phyloP scores from a whole-genome alignment of 169 alveolate species.

The Eimeria falciformis region DNA sequence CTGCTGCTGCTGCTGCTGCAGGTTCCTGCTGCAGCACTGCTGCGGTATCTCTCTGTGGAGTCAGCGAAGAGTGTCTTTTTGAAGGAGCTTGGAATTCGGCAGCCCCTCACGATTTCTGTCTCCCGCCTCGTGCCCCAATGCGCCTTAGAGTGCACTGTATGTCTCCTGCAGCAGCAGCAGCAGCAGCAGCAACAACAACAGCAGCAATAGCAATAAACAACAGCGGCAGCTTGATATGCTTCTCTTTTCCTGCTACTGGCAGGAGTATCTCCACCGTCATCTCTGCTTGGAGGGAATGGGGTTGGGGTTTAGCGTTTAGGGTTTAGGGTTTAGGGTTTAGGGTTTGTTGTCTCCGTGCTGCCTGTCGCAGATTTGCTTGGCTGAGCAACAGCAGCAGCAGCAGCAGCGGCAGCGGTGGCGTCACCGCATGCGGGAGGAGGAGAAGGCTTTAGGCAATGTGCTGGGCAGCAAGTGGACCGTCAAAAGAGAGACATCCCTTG shows the following conservation, averaged over 20 bases:
- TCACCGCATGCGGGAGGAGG: constrained; percentile 62
- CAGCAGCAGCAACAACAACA: constrained; percentile 12
- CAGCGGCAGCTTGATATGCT: not conserved
- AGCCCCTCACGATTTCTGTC: constrained; percentile 33
- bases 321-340: not conserved
- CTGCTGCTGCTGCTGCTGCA: constrained; percentile 9
- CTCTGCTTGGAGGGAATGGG: not conserved
- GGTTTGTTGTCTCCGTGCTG: not conserved
- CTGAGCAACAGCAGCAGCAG: constrained; percentile 72
- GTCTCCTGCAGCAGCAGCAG: constrained; percentile 17
- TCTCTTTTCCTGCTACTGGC: too few species aligned
- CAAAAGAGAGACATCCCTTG: constrained; percentile 55
- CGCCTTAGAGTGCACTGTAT: constrained; percentile 53
- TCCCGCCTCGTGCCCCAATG: constrained; percentile 58
- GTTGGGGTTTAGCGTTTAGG: not conserved
- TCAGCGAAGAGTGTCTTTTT: constrained; percentile 36
- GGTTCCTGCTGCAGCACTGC: constrained; percentile 72
- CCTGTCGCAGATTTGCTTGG: constrained; percentile 45
- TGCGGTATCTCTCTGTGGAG: constrained; percentile 50
- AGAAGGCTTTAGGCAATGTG: constrained; percentile 41
- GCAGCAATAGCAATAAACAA: constrained; percentile 11
- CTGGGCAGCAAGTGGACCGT: constrained; percentile 70
- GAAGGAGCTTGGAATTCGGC: constrained; percentile 51
- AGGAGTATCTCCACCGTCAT: too few species aligned
- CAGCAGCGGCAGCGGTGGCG: constrained; percentile 74